phyloP scores from a whole-genome alignment of 1,139 yeast genomes.

The Nakaseomyces uthaithaninus region DNA sequence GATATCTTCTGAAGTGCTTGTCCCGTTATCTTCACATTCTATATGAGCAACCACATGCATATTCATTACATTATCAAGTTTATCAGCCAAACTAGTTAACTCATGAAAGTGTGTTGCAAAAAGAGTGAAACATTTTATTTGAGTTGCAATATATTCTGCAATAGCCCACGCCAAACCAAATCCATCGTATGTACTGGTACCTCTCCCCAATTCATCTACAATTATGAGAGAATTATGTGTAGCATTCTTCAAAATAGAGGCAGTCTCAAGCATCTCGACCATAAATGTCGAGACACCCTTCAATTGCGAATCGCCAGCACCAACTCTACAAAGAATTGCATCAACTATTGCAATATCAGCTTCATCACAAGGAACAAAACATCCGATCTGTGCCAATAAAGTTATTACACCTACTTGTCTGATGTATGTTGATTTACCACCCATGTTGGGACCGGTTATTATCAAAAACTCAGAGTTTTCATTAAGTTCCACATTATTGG shows the following conservation, averaged over 20 bases:
- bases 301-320: slow-evolving; percentile 95
- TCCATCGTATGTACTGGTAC: slow-evolving; percentile 95
- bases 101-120: slow-evolving; percentile 99
- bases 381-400: slow-evolving; percentile 85
- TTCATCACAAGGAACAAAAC: slow-evolving; percentile 70
- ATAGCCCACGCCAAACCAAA: slow-evolving; percentile 97
- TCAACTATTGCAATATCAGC: slow-evolving; percentile 82
- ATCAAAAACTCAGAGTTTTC: slow-evolving; percentile 60
- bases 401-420: slow-evolving; percentile 87
- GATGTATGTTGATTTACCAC: slow-evolving; percentile 93
- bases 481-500: slow-evolving; percentile 67
- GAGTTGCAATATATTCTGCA: slow-evolving; percentile 69
- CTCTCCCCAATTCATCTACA: slow-evolving; percentile 93
- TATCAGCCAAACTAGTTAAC: slow-evolving; percentile 66
- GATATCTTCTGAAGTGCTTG: slow-evolving; percentile 48
- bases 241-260: slow-evolving; percentile 82
- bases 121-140: slow-evolving; percentile 67
- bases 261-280: slow-evolving; percentile 97
- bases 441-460: slow-evolving; percentile 98
- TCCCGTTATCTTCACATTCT: slow-evolving; percentile 35
- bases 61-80: slow-evolving; percentile 58
- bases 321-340: slow-evolving; percentile 91
- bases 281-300: slow-evolving; percentile 95
- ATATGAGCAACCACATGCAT: slow-evolving; percentile 92
- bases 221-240: slow-evolving; percentile 76